Evolutionary conservation across 2,329 filamentous ascomycete species (phyloP).

Genomic region (Myrmaecium sp.): DNA sequence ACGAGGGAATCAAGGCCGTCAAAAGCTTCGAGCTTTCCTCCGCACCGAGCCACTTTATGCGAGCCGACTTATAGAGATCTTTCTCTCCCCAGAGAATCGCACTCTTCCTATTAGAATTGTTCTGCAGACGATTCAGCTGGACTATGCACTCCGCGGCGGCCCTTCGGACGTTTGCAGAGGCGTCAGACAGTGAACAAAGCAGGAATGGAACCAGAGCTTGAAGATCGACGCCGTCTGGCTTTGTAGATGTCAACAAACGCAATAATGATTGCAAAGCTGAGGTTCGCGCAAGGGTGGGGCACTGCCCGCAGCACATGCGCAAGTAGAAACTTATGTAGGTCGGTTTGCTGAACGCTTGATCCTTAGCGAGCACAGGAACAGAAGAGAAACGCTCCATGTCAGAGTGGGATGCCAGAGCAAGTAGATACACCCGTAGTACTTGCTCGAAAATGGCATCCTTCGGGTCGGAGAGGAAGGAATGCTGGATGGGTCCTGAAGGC

Average conservation of each 20-base stretch:
- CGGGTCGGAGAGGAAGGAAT: constrained; percentile 12
- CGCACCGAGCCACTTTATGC: constrained; percentile 39
- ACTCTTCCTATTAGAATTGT: constrained; percentile 21
- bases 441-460: constrained; percentile 13
- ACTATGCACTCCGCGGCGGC: constrained; percentile 51
- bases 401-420: constrained; percentile 10
- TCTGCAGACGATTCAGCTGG: constrained; percentile 9
- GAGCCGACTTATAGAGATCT: too few relatives aligned
- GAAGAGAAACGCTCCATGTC: constrained; percentile 30
- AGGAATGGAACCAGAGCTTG: constrained; percentile 74
- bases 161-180: constrained; percentile 57
- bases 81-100: constrained; percentile 42
- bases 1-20: constrained; percentile 49
- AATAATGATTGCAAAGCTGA: constrained; percentile 46
- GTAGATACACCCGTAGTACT: constrained; percentile 13
- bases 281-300: constrained; percentile 50
- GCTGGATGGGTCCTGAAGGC: constrained; percentile 11
- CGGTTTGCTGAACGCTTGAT: constrained; percentile 39
- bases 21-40: constrained; percentile 46
- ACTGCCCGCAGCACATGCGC: constrained; percentile 55
- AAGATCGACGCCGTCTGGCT: constrained; percentile 40
- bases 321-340: constrained; percentile 63
- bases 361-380: constrained; percentile 36
- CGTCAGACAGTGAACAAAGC: constrained; percentile 56
- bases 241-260: constrained; percentile 9